phyloP scores from a whole-genome alignment of 768 basidiomycete species.

The Phaffia australis region DNA sequence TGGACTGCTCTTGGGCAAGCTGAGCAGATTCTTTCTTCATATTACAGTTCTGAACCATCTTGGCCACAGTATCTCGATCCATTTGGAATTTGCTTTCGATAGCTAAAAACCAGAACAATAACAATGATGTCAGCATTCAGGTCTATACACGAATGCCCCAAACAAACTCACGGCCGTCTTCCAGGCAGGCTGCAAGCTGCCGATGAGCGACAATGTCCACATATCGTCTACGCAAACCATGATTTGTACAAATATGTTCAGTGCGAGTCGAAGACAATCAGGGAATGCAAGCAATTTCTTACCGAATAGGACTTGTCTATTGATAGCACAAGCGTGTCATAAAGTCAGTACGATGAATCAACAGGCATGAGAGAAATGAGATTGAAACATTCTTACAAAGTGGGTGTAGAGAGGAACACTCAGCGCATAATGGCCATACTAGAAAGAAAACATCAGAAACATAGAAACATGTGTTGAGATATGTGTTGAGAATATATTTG shows the following conservation, averaged over 20 bases:
- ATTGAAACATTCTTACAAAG: slow-evolving; percentile 31
- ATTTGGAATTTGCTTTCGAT: slow-evolving; percentile 85
- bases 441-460: neutral
- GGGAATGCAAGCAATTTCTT: neutral
- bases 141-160: neutral
- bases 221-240: slow-evolving; percentile 48
- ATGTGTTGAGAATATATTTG: neutral
- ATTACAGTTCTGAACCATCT: slow-evolving; percentile 95
- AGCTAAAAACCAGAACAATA: slow-evolving; percentile 30
- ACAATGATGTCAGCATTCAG: neutral
- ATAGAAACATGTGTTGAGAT: neutral
- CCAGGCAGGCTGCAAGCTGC: slow-evolving; percentile 80
- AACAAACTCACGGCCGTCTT: slow-evolving; percentile 47
- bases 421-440: slow-evolving; percentile 80
- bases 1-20: slow-evolving; percentile 91
- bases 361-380: slow-evolving; percentile 49
- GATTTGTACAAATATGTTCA: neutral
- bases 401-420: slow-evolving; percentile 77
- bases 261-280: neutral
- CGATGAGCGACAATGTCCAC: slow-evolving; percentile 93
- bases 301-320: slow-evolving; percentile 50
- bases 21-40: slow-evolving; percentile 82
- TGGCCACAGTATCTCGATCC: slow-evolving; percentile 96
- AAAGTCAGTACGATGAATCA: slow-evolving; percentile 44
- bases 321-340: slow-evolving; percentile 33